Evolutionary conservation across 768 basidiomycete species (phyloP), one percentile per base, ranked within the genome.

Genomic region (Tephrocybe sp.): DNA sequence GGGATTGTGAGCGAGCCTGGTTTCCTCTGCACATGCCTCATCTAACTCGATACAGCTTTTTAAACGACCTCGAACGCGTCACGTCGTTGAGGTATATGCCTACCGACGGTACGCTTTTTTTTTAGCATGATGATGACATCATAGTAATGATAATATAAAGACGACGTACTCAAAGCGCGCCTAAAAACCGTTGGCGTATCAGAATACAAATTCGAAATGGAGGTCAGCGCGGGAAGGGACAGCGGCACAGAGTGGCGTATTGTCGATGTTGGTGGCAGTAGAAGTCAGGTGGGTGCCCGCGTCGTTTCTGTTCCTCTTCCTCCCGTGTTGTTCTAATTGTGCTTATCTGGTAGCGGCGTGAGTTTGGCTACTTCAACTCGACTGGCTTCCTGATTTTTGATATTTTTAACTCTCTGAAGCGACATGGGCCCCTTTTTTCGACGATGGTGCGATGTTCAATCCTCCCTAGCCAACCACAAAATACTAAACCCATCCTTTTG

Each of bases 201-300:
- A 4, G 89, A 90, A 64, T 87, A 91, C 67, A 84, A 78, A 59
- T 91, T 92, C 57, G 81, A 86, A 67, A 87, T 90, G 80, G 88
- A 69, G 64, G 77, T 83, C 27, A 63, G 72, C 37, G 69, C 69
- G 1, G 81, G 80, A 0, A 59, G 77, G 47, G 70, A 83, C 45
- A 76, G 75, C 54, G 82, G 78, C 9, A 79, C 76, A 3, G 86
- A 89, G 56, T 89, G 87, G 85, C 73, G 85, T 36, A 85, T 89
- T 30, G 82, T 87, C 34, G 88, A 90, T 60, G 87, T 89, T 15
- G 87, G 87, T 30, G 88, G 88, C 9, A 84, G 83, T 56, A 74
- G 87, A 53, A 86, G 83, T 58, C 78, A 86, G 70, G 84, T 84
- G 60, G 53, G 78, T 70, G 4, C 15, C 22, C 12, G 11, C 26